Conservation (phyloP, 805 yeast genomes). For the Lachancea lanzarotensis region DNA sequence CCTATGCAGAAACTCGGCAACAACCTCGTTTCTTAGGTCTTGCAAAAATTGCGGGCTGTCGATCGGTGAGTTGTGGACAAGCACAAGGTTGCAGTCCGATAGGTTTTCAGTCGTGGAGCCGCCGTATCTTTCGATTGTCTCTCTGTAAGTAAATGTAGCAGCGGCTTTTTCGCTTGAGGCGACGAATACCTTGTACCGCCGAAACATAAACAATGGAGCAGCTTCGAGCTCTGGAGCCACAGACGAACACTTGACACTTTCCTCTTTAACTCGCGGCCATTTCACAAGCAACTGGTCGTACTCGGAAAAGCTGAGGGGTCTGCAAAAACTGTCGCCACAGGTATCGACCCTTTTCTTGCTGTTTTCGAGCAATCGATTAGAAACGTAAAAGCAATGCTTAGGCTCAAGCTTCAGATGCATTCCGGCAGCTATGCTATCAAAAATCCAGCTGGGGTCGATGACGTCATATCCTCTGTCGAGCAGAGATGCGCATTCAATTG, state of each 20-base stretch:
- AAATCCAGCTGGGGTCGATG: constrained; percentile 61
- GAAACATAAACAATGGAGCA: constrained; percentile 33
- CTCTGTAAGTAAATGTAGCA: background rate
- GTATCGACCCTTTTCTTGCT: constrained; percentile 42
- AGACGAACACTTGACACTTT: too few species aligned
- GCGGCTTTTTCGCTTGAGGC: constrained; percentile 15
- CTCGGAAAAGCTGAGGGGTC: constrained; percentile 11
- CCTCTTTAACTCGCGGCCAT: background rate
- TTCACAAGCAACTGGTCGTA: constrained; percentile 12
- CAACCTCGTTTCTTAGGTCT: background rate
- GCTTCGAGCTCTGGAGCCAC: constrained; percentile 1
- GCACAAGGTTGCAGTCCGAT: constrained; percentile 34
- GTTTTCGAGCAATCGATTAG: constrained; percentile 22
- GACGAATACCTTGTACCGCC: constrained; percentile 33
- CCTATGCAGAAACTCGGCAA: background rate
- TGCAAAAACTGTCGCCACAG: constrained; percentile 55
- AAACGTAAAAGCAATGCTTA: constrained; percentile 44
- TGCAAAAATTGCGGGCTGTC: background rate
- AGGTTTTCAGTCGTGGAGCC: constrained; percentile 33
- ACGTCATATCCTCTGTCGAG: constrained; percentile 50
- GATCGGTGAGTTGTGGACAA: constrained; percentile 21
- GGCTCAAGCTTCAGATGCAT: constrained; percentile 53
- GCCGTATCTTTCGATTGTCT: constrained; percentile 38
- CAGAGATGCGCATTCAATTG: constrained; percentile 36
- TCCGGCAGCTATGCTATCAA: constrained; percentile 9